Evolutionary conservation across 768 basidiomycete genomes (phyloP).

Genomic region (Tricholoma matsutake): DNA sequence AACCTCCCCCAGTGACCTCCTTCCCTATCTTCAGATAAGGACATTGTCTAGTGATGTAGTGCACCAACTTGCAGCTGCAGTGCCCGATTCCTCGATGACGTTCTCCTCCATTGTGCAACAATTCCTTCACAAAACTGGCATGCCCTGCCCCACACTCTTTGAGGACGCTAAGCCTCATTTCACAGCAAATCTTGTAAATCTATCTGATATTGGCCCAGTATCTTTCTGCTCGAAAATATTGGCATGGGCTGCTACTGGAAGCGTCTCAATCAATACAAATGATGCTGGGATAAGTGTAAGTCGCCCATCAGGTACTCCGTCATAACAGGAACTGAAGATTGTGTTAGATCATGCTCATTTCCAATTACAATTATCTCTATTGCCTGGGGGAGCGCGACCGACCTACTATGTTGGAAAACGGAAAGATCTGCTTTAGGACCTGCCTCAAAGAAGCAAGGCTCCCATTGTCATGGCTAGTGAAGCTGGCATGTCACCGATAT

Average conservation of each 20-base stretch:
- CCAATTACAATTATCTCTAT: not conserved
- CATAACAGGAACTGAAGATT: not conserved
- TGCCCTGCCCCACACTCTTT: not conserved
- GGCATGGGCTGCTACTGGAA: constrained; percentile 6
- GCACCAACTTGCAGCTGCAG: not conserved
- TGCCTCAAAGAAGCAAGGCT: not conserved
- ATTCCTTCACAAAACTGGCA: not conserved
- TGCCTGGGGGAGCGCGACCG: not conserved
- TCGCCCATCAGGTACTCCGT: not conserved
- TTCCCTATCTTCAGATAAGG: not conserved
- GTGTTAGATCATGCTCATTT: not conserved
- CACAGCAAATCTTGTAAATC: not conserved
- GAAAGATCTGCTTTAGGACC: not conserved
- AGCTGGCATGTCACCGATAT: not conserved
- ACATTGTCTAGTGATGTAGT: not conserved
- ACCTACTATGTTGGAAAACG: not conserved
- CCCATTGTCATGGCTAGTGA: not conserved
- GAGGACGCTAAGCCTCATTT: not conserved
- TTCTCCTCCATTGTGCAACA: not conserved
- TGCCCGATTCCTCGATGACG: not conserved
- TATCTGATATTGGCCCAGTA: not conserved
- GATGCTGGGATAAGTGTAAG: not conserved
- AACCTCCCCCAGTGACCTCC: not conserved
- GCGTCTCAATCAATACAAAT: not conserved
- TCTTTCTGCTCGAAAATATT: constrained; percentile 3